Percentiles rank a stretch among this genome's conserved stretches.
These are phyloP conservation scores for Trametes gibbosa DNA, from an alignment of 768 basidiomycete genomes.

Conservation along the genomic window DNA sequence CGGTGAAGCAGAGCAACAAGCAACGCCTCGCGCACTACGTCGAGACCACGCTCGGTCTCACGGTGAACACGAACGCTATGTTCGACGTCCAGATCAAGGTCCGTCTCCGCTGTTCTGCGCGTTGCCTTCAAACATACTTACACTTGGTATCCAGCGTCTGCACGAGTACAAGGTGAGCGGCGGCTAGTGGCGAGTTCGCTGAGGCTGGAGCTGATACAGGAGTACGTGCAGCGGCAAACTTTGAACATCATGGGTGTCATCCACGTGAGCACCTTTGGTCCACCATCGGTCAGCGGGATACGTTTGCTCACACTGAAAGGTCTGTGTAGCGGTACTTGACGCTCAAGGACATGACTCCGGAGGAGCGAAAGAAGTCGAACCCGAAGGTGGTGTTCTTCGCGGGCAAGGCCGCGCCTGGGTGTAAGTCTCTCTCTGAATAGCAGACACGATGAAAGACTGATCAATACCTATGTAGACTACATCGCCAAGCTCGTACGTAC, in stretches of 20 bases:
- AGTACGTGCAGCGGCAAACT: slow-evolving; percentile 68
- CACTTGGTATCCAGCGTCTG: slow-evolving; percentile 61
- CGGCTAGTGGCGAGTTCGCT: neutral
- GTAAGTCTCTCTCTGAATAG: slow-evolving; percentile 43
- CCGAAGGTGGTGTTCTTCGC: slow-evolving; percentile 96
- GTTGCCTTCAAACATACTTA: neutral
- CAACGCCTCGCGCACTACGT: slow-evolving; percentile 79
- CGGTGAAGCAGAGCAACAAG: slow-evolving; percentile 89
- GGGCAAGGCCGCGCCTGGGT: slow-evolving; percentile 94
- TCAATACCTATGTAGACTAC: slow-evolving; percentile 60
- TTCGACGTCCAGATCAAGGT: slow-evolving; percentile 93
- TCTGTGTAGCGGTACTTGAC: slow-evolving; percentile 68
- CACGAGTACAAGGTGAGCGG: slow-evolving; percentile 84
- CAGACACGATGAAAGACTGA: slow-evolving; percentile 8
- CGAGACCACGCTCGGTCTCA: slow-evolving; percentile 65
- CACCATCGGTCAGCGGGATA: neutral
- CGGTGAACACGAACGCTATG: slow-evolving; percentile 72
- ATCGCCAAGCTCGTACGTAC: slow-evolving; percentile 78
- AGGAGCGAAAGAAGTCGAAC: slow-evolving; percentile 76
- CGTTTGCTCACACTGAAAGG: neutral
- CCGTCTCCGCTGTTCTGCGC: slow-evolving; percentile 6
- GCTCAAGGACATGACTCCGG: slow-evolving; percentile 76
- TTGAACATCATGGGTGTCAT: slow-evolving; percentile 91
- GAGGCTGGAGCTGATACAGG: neutral
- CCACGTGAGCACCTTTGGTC: slow-evolving; percentile 49